Evolutionary conservation across 108 stramenopile species (phyloP).

Genomic region (Thalassiosira profunda): DNA sequence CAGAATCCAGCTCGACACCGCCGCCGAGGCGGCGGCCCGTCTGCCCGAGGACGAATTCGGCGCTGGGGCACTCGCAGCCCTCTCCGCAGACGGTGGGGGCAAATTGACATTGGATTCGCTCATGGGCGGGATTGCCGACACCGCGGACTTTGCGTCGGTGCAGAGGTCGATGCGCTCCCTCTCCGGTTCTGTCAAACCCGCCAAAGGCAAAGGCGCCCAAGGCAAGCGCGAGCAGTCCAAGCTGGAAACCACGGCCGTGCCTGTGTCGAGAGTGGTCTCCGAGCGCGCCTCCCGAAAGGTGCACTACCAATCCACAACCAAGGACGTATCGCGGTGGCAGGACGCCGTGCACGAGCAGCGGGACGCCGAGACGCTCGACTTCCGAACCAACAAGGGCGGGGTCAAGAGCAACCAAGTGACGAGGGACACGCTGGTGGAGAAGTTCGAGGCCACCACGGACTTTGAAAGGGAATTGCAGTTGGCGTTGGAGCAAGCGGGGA

Average conservation of each 20-base stretch:
- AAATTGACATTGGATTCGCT: conserved; percentile 85
- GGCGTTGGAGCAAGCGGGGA: conserved; percentile 88
- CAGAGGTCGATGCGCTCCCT: conserved; percentile 76
- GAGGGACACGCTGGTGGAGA: conserved; percentile 74
- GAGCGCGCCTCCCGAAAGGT: conserved; percentile 89
- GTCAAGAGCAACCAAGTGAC: conserved; percentile 42
- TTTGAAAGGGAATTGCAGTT: conserved; percentile 93
- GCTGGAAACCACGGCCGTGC: conserved; percentile 70
- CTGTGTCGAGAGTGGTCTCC: conserved; percentile 71
- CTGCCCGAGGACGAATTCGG: conserved; percentile 54
- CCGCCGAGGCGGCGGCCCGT: conserved; percentile 41
- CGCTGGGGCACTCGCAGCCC: conserved; percentile 31
- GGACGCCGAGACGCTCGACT: conserved; percentile 94
- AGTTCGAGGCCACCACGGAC: conserved; percentile 88
- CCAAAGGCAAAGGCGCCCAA: conserved; percentile 3
- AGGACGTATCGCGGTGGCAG: conserved; percentile 87
- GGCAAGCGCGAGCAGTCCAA: conserved; percentile 5
- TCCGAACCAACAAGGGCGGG: conserved; percentile 73
- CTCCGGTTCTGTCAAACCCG: too few species aligned
- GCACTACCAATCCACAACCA: conserved; percentile 76
- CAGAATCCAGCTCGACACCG: conserved; percentile 38
- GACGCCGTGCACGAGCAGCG: conserved; percentile 88
- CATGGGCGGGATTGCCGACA: conserved; percentile 85
- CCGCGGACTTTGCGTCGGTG: conserved; percentile 80
- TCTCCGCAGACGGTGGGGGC: conserved; percentile 19